Percentiles rank a stretch among this genome's conserved stretches.
Conservation (phyloP, 169 alveolate species). For the Cryptosporidium bovis region DNA sequence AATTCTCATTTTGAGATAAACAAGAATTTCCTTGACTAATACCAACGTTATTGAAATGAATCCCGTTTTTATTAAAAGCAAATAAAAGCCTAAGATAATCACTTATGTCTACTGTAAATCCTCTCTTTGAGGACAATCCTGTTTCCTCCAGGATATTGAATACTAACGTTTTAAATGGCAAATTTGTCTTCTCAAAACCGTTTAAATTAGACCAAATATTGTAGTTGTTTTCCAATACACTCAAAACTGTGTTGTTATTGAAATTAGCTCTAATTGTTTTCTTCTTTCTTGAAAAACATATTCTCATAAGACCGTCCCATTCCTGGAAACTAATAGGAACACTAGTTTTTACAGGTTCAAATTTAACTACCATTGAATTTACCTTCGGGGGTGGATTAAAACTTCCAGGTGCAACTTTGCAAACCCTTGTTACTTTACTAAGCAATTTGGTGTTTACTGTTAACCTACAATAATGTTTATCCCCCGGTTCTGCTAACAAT, state of each 20-base stretch:
- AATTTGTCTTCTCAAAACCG: slow-evolving; percentile 77
- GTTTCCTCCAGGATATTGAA: slow-evolving; percentile 79
- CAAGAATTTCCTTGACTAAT: slow-evolving; percentile 5
- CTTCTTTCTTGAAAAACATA: slow-evolving; percentile 96
- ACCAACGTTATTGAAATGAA: slow-evolving; percentile 82
- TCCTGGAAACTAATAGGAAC: slow-evolving; percentile 92
- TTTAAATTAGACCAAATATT: slow-evolving; percentile 88
- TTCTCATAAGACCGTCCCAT: slow-evolving; percentile 98
- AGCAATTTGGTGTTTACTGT: slow-evolving; percentile 95
- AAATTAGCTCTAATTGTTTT: slow-evolving; percentile 96
- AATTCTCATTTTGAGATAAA: background rate
- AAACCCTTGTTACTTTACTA: slow-evolving; percentile 88
- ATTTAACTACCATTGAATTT: slow-evolving; percentile 97
- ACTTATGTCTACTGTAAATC: slow-evolving; percentile 87
- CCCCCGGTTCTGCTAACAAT: slow-evolving; percentile 94
- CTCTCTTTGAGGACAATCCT: slow-evolving; percentile 84
- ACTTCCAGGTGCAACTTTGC: slow-evolving; percentile 96
- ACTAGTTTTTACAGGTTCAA: slow-evolving; percentile 90
- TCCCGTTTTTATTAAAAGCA: slow-evolving; percentile 89
- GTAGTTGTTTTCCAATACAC: slow-evolving; percentile 93
- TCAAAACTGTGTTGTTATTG: slow-evolving; percentile 91
- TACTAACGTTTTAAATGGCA: slow-evolving; percentile 72
- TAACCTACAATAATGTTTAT: slow-evolving; percentile 95
- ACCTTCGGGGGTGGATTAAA: slow-evolving; percentile 99
- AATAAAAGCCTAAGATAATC: slow-evolving; percentile 87